Base-by-base conservation (phyloP, 2,329 filamentous ascomycete genomes). In the Colletotrichum magnum region DNA sequence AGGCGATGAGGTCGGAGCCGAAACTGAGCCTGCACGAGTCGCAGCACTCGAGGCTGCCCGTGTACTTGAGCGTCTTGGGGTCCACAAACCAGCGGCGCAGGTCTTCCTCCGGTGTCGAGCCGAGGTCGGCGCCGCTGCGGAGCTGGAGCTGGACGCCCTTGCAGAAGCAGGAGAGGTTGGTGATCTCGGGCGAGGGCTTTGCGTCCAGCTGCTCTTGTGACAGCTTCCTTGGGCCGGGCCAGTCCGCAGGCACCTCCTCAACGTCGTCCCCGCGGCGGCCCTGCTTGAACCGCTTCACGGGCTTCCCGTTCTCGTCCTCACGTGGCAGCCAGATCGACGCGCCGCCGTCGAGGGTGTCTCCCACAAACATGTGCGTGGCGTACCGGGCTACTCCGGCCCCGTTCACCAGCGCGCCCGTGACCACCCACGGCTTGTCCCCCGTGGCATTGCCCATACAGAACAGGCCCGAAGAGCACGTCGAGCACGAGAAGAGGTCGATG, bases 261-360 rank as follows among this genome's bases (percentile, higher is more conserved):
- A 72, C 79, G 4, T 68, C 43, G 0, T 69, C 58, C 0, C 47
- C n/a, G 47, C 47, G 18, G n/a, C 68, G 56, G 2, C 58, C 48
- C 0, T 72, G 76, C 12, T 62, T 70, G 80, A 79, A 82, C 0
- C 75, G 66, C 7, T 72, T 72, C 1, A 74, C 61, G 4, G 39
- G 65, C 9, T 41, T 58, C 0, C 77, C 79, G 51, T 79, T 75
- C 1, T 71, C 62, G 0, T 75, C 60, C 6, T 77, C 71, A 26
- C n/a, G 6, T 12, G 77, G 77, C 5, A 87, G 72, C 85, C 85
- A 89, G 1, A 79, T 73, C 2, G 81, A 81, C 1, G 85, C 80
- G 0, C 88, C 87, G 2, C 87, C 87, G 72, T 89, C 87, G 1
- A 79, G 32, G 0, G 87, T 89, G 64, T 88, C 86, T 1, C 75